Evolutionary conservation across 768 basidiomycete genomes (phyloP), one percentile per base, ranked within the genome.

Genomic region (Coprinopsis marcescibilis): DNA sequence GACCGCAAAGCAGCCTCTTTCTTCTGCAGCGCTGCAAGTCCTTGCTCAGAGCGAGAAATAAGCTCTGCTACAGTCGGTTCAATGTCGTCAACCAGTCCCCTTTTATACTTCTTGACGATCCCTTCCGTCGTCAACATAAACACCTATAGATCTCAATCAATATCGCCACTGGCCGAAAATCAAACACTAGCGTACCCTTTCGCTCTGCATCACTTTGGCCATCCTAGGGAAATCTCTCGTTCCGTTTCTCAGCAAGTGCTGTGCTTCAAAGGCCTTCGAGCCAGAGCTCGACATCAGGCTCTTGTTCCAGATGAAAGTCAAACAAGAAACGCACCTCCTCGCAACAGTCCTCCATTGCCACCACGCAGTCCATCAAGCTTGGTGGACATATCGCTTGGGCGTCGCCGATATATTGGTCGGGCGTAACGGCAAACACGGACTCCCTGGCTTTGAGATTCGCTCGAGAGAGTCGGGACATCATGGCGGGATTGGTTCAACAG

Each of bases 61-160:
- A 91, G 77, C 52, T 90, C 86, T 37, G 72, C 77, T 15, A 91
- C 83, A 24, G 84, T 79, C 14, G 89, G 89, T 50, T 90, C 88
- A 8, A 91, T 79, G 59, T 89, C 88, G 43, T 87, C 84, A 1
- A 77, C 81, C 32, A 90, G 70, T 34, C 83, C 82, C 2, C 81
- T 65, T 57, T 89, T 88, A 67, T 90, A 89, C 61, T 68, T 73
- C 44, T 75, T 73, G n/a, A 89, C 75, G 0, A 81, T 85, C 11
- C 69, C 72, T 60, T 90, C 87, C 44, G 85, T 78, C 1, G 88
- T 71, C 8, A 91, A 75, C 14, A 86, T 65, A 58, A 85, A 90
- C 0, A 87, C 78, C 88, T 91, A 21, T 19, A 10, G n/a, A 2
- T 10, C 24, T 8, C 8, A 8, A 13, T 14, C 25, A 32, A 38